Conservation (phyloP, 225 moss, liverwort and hornwort genomes). For the Neckera pumila region DNA sequence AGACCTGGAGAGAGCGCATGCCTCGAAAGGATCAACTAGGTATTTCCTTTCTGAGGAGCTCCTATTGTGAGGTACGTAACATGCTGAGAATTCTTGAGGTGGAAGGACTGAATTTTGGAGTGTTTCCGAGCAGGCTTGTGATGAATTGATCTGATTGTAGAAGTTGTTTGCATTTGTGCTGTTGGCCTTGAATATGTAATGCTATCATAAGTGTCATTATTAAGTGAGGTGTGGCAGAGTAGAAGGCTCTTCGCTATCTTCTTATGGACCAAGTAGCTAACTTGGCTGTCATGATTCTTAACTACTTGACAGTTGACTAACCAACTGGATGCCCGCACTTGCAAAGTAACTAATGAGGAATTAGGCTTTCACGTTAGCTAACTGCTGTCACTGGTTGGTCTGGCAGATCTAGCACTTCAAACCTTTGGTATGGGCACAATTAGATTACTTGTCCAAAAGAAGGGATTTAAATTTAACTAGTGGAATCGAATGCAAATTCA, state of each 20-base stretch:
- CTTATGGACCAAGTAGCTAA: not conserved
- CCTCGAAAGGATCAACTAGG: not conserved
- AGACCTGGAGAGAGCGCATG: conserved; percentile 2
- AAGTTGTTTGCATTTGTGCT: not conserved
- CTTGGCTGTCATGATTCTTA: not conserved
- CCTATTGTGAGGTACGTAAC: not conserved
- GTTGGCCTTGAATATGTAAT: not conserved
- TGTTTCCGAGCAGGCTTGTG: not conserved
- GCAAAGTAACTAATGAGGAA: not conserved
- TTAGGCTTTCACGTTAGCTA: not conserved
- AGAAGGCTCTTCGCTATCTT: not conserved
- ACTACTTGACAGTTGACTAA: not conserved
- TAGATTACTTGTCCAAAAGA: not conserved
- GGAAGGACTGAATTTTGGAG: not conserved
- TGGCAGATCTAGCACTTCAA: not conserved
- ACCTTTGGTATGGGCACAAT: not conserved
- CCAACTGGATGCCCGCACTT: not conserved
- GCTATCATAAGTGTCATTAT: not conserved
- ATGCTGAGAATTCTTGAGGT: not conserved
- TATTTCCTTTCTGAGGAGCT: not conserved
- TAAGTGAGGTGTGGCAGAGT: not conserved
- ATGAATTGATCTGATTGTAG: not conserved
- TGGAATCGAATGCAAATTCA: not conserved
- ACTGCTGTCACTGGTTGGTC: not conserved
- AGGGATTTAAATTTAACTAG: too few relatives aligned